Evolutionary conservation across 2,329 filamentous ascomycete genomes (phyloP).

Genomic region (Paecilomyces variotii): DNA sequence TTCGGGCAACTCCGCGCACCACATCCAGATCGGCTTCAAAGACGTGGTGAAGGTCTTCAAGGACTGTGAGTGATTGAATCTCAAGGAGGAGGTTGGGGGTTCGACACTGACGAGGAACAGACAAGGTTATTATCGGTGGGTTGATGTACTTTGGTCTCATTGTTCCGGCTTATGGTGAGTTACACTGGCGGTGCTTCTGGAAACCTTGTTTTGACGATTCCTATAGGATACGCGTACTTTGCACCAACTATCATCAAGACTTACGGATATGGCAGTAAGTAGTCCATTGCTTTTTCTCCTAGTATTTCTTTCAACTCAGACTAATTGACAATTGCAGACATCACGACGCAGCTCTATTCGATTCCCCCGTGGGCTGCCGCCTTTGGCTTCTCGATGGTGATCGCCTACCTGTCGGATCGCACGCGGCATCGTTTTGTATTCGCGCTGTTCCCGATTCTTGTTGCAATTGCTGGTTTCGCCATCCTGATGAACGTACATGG

Average conservation of each 20-base stretch:
- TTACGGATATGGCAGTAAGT: constrained; percentile 50
- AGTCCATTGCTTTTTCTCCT: background rate
- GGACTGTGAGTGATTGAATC: constrained; percentile 42
- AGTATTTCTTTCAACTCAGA: too few relatives aligned
- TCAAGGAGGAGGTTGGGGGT: background rate
- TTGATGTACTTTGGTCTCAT: constrained; percentile 78
- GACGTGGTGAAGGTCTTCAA: constrained; percentile 60
- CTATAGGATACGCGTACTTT: constrained; percentile 61
- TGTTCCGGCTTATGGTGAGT: constrained; percentile 60
- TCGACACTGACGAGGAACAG: constrained; percentile 13
- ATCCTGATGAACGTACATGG: constrained; percentile 67
- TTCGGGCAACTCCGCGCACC: constrained; percentile 58
- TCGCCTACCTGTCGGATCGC: constrained; percentile 66
- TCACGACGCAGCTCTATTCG: constrained; percentile 44
- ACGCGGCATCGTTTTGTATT: constrained; percentile 67
- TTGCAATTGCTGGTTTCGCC: constrained; percentile 66
- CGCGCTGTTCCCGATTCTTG: constrained; percentile 56
- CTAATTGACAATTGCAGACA: constrained; percentile 22
- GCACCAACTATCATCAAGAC: constrained; percentile 62
- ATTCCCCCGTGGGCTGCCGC: constrained; percentile 60
- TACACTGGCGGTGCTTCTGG: background rate
- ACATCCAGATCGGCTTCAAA: constrained; percentile 51
- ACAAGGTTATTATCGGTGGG: constrained; percentile 63
- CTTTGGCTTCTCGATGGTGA: constrained; percentile 68
- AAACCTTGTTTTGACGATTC: constrained; percentile 3